Percentiles rank a stretch among this genome's conserved stretches.
Evolutionary conservation across 2,329 filamentous ascomycete species (phyloP).

Genomic region (Colletotrichum costaricense): DNA sequence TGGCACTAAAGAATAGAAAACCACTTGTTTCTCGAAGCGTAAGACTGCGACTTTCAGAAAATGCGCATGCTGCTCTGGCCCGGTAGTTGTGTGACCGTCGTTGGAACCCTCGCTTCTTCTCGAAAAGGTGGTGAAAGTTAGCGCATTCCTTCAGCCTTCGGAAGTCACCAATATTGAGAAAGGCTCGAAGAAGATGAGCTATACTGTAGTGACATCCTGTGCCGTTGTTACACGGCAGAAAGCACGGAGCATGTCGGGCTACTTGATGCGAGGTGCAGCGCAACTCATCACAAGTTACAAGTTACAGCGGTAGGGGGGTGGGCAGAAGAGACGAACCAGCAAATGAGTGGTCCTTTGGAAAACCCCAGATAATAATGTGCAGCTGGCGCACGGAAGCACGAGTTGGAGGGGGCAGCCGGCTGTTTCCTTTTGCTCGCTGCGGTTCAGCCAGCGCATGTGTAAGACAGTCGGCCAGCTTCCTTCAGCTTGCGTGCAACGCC

Average conservation of each 20-base stretch:
- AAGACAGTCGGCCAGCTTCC: background rate
- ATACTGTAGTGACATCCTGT: slow-evolving; percentile 28
- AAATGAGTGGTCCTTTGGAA: slow-evolving; percentile 7
- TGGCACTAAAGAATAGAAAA: background rate
- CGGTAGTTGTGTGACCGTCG: no score
- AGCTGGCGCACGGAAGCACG: background rate
- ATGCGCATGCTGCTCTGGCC: background rate
- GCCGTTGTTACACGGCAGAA: slow-evolving; percentile 32
- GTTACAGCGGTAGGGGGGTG: background rate
- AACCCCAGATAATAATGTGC: slow-evolving; percentile 15
- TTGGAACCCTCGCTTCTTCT: background rate
- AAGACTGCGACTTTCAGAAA: background rate
- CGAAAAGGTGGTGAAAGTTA: background rate
- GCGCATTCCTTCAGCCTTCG: background rate
- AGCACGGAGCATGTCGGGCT: slow-evolving; percentile 30
- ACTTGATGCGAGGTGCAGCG: slow-evolving; percentile 21
- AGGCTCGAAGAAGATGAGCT: background rate
- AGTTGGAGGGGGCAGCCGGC: background rate
- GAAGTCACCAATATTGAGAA: background rate
- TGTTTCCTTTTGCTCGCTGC: background rate
- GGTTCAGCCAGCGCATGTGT: background rate
- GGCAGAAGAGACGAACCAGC: slow-evolving; percentile 23
- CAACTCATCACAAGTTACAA: slow-evolving; percentile 2
- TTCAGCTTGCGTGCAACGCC: background rate
- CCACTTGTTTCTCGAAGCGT: background rate